These are phyloP conservation scores for Pleoardoris graminearum DNA, from an alignment of 2,329 filamentous ascomycete genomes.

Conservation along the genomic window DNA sequence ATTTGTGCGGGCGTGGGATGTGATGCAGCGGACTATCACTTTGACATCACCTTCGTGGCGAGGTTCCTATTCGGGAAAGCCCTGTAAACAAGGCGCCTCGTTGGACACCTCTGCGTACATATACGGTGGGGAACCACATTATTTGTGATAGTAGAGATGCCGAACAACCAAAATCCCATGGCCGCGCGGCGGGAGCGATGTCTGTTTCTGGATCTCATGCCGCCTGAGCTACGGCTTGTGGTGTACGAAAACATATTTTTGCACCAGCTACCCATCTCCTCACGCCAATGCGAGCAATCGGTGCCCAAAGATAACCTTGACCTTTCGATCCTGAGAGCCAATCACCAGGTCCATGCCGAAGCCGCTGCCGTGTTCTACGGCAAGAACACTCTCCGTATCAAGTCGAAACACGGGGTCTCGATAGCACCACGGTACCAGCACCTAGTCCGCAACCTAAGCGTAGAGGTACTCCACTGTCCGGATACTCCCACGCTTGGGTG, in stretches of 20 bases:
- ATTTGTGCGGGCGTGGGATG: too few species aligned
- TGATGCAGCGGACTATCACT: too few species aligned
- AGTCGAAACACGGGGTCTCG: conserved; percentile 14
- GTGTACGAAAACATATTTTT: conserved; percentile 38
- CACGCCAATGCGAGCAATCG: conserved; percentile 22
- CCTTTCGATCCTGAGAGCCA: conserved; percentile 44
- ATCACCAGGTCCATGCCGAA: conserved; percentile 48
- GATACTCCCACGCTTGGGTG: neutral
- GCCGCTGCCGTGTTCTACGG: conserved; percentile 47
- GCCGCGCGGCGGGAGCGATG: neutral
- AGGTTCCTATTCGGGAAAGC: too few species aligned
- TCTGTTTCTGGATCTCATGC: conserved; percentile 32
- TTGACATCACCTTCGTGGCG: too few species aligned
- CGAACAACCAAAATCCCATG: neutral
- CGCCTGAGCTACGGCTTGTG: conserved; percentile 33
- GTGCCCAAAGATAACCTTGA: conserved; percentile 34
- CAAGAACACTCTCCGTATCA: conserved; percentile 46
- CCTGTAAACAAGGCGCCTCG: too few species aligned
- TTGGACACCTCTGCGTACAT: too few species aligned
- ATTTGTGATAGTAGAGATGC: neutral
- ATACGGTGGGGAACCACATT: neutral
- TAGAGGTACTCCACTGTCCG: conserved; percentile 35
- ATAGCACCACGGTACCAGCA: conserved; percentile 25
- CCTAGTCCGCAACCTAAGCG: conserved; percentile 28
- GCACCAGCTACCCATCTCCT: conserved; percentile 19